Evolutionary conservation across 1,284 basidiomycete genomes (phyloP).

Genomic region (Ustilago sp.): DNA sequence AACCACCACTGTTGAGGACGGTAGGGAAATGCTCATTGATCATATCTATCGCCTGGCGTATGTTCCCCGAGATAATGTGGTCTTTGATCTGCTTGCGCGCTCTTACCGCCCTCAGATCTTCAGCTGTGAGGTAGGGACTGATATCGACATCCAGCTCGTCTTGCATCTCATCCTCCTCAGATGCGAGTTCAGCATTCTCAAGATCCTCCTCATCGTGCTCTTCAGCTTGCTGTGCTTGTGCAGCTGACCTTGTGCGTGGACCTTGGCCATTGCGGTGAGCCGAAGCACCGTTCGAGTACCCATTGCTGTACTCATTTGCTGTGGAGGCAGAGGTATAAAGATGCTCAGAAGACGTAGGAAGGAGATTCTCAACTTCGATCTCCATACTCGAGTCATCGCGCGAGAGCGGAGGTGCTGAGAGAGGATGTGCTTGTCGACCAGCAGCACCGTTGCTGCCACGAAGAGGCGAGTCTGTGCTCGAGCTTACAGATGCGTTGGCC

Average conservation of each 20-base stretch:
- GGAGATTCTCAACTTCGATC: slow-evolving; percentile 57
- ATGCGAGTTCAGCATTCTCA: slow-evolving; percentile 29
- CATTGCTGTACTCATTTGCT: slow-evolving; percentile 22
- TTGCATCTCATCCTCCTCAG: slow-evolving; percentile 22
- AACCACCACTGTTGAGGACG: slow-evolving; percentile 50
- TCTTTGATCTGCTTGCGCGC: slow-evolving; percentile 73
- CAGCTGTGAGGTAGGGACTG: slow-evolving; percentile 39
- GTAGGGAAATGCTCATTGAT: slow-evolving; percentile 72
- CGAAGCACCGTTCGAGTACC: slow-evolving; percentile 16
- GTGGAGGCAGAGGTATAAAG: slow-evolving; percentile 38
- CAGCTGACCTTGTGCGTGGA: slow-evolving; percentile 3
- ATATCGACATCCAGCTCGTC: slow-evolving; percentile 36
- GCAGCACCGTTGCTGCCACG: slow-evolving; percentile 7
- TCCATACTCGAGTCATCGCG: slow-evolving; percentile 61
- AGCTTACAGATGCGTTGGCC: background rate
- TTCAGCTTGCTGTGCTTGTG: background rate
- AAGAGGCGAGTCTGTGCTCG: slow-evolving; percentile 2
- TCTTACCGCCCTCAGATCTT: slow-evolving; percentile 36
- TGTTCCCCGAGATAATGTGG: slow-evolving; percentile 77
- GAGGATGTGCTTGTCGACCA: slow-evolving; percentile 50
- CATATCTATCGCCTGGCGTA: slow-evolving; percentile 77
- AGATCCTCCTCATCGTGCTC: slow-evolving; percentile 25
- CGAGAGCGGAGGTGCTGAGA: slow-evolving; percentile 58
- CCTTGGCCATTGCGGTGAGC: slow-evolving; percentile 6
- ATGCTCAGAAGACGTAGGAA: slow-evolving; percentile 48